Evolutionary conservation across 306 rosid genomes (phyloP), one percentile per base, ranked within the genome.

Genomic region (Prunus dulcis): DNA sequence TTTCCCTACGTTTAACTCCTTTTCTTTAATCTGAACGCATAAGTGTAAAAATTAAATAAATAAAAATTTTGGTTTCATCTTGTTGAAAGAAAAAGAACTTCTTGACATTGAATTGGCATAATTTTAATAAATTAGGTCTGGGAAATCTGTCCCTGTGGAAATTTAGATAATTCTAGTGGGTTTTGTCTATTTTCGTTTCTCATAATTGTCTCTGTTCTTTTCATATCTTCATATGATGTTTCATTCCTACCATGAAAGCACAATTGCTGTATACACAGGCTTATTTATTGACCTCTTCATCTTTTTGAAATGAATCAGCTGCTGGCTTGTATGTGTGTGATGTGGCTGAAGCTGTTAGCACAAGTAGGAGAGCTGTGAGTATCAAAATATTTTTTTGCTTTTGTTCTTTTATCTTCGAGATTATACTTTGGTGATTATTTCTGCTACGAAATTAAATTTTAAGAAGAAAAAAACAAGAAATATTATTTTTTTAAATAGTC

Each of bases 321-420:
- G 89, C 88, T 38, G 79, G 87, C 14, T 27, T 76, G 62, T 66
- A 79, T 65, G 56, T 63, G 51, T 81, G 89, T 75, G 84, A 77
- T 81, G 84, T 49, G 53, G 91, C 89, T 52, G 76, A 81, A 72
- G 91, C 91, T 76, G 91, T 74, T 55, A 88, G 89, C 84, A 88
- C 89, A 43, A 88, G 91, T 68, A 79, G 86, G 84, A 83, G 91
- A 85, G 91, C 91, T 64, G 91, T 88, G 71, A 81, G 89, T 87
- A 52, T 69, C 61, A 66, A 6, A 30, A 17, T 17, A 20, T 1
- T 51, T 64, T 32, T 27, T 30, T 19, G 43, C 8, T 23, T 25
- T 49, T 69, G 13, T 64, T 14, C 9, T 63, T 66, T 47, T 58
- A 34, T 63, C 4, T 4, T 56, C 22, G 4, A 20, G 6, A 23